Percentiles rank a stretch among this genome's conserved stretches.
Evolutionary conservation across 306 rosid species (phyloP).

Genomic region (Glycine soja): DNA sequence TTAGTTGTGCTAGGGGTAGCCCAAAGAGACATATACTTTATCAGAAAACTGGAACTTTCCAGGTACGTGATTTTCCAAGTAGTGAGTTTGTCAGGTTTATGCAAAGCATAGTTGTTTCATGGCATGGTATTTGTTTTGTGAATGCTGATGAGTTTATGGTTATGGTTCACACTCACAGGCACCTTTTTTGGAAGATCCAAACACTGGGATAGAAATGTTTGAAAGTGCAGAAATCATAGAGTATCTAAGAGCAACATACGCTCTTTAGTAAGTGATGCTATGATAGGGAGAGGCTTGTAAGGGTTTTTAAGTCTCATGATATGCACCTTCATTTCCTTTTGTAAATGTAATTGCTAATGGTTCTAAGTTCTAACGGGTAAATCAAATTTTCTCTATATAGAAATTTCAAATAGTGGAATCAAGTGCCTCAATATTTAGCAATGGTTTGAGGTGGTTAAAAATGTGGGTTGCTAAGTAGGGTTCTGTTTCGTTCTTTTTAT

Average conservation of each 20-base stretch:
- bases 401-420: slow-evolving; percentile 31
- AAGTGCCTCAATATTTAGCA: slow-evolving; percentile 19
- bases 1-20: slow-evolving; percentile 96
- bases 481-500: background rate
- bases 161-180: slow-evolving; percentile 64
- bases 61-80: slow-evolving; percentile 62
- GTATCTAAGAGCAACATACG: slow-evolving; percentile 83
- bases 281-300: slow-evolving; percentile 22
- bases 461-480: background rate
- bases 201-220: slow-evolving; percentile 92
- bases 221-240: slow-evolving; percentile 96
- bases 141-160: slow-evolving; percentile 27
- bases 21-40: slow-evolving; percentile 75
- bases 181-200: slow-evolving; percentile 92
- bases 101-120: slow-evolving; percentile 14
- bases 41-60: slow-evolving; percentile 74
- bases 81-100: background rate
- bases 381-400: slow-evolving; percentile 14
- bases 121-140: slow-evolving; percentile 33
- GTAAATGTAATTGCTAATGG: background rate
- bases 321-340: background rate
- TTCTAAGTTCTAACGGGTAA: background rate
- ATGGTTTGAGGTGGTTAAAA: background rate
- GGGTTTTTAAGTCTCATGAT: background rate
- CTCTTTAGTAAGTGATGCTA: slow-evolving; percentile 54